Base-by-base conservation (phyloP, 495 filamentous ascomycete genomes). In the Penicillium chermesinum region DNA sequence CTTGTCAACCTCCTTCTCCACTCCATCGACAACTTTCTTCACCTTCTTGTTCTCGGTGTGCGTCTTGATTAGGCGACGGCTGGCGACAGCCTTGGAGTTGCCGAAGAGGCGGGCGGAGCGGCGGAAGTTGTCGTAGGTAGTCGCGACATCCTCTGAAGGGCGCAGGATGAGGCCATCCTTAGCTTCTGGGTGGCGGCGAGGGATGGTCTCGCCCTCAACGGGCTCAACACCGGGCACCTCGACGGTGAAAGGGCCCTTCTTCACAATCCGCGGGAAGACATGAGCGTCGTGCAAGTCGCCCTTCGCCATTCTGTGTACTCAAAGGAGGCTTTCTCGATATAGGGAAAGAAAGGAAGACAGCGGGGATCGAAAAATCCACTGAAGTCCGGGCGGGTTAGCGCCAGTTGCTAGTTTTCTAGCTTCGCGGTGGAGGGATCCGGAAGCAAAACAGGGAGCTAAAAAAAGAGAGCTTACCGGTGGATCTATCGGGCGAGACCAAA, bases 1-100 rank as follows among this genome's bases (percentile, higher is more conserved):
- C 83, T 98, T 98, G 63, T 95, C 87, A 17, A 95, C 84, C 73
- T 96, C 85, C 57, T 78, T 66, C 70, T 96, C 88, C 56, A 86
- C 79, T 35, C 93, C 93, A 66, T 98, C 89, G 14, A 97, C 77
- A 49, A 91, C 76, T 78, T 95, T 98, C 84, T 95, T 96, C 60
- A 98, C 72, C 79, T 93, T 96, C 78, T 95, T 97, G 54, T 82
- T 87, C 73, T 98, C 93, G 45, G 84, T 75, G 65, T 98, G 93
- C 6, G 83, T 87, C 62, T 87, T 82, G 66, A 98, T 72, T 45
- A 96, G 74, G 62, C 81, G 82, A 48, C 93, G 84, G 42, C 77
- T 83, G 50, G 86, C 93, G 54, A 96, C 72, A 48, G 85, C 85
- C 71, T 91, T 93, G 48, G 85, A 80, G 64, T 96, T 95, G 58